Evolutionary conservation across 306 rosid species (phyloP), one percentile per base, ranked within the genome.

Genomic region (Quillaja saponaria): DNA sequence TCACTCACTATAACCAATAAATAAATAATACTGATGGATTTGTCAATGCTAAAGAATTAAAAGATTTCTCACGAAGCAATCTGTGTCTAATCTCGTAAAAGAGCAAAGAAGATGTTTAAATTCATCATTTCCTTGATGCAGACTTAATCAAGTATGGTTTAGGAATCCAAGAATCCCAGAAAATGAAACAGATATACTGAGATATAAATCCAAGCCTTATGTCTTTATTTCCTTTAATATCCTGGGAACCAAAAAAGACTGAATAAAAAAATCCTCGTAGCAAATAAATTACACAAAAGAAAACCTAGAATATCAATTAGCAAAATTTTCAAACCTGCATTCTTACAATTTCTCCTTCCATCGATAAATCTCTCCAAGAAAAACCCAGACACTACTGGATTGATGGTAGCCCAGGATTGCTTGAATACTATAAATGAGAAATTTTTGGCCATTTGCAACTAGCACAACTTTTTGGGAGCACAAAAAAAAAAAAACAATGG

Each of bases 261-360:
- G n/a, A 5, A 25, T 17, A n/a, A 62, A 25, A 17, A 34, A 14
- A 71, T 37, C 66, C 46, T 34, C 54, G 47, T n/a, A 17, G 31
- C 40, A 54, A 61, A 37, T 33, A 14, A 10, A 49, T 51, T 9
- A 44, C 52, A 46, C 38, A 18, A 2, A 34, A 20, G 21, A 28
- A 5, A 48, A 53, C 53, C 38, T 11, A 39, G 39, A 57, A 37
- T 12, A 59, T 19, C 4, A 41, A 25, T 18, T 37, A 25, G 0
- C 18, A 15, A 47, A 42, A 11, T 49, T 49, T 19, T 4, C 1
- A 41, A 40, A 42, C 18, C 57, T 55, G 33, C 81, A 65, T 64
- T 58, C 54, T 11, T 20, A 20, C 39, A 31, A 0, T 15, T 13
- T 3, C 3, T 47, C 18, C 31, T 7, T 13, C 53, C 11, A 16